A percentile compares a stretch with the other conserved stretches of the same genome.
Evolutionary conservation across 805 yeast genomes (phyloP).

Genomic region (Pichia nakasei): DNA sequence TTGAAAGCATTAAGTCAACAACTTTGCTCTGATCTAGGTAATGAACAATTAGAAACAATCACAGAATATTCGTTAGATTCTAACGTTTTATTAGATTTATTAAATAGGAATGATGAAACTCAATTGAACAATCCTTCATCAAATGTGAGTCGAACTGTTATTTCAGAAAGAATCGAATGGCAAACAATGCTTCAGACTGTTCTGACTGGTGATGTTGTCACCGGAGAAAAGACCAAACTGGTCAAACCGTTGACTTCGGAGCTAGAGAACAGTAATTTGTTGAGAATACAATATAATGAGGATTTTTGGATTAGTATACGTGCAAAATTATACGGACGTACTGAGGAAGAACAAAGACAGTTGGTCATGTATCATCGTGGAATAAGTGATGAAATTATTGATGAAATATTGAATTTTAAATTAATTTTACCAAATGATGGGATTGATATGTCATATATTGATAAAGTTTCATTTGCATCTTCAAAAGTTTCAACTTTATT

Average conservation of each 20-base stretch:
- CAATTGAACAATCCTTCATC: slow-evolving; percentile 22
- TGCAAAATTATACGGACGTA: slow-evolving; percentile 72
- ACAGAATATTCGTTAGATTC: slow-evolving; percentile 29
- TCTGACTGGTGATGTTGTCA: slow-evolving; percentile 89
- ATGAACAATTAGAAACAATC: slow-evolving; percentile 26
- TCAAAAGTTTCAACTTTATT: slow-evolving; percentile 49
- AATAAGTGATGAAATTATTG: slow-evolving; percentile 62
- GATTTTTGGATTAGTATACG: slow-evolving; percentile 83
- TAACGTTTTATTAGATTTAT: slow-evolving; percentile 25
- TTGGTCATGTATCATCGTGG: slow-evolving; percentile 62
- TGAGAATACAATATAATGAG: slow-evolving; percentile 51
- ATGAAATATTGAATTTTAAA: slow-evolving; percentile 58
- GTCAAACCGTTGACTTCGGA: slow-evolving; percentile 37
- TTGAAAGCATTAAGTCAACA: slow-evolving; percentile 24
- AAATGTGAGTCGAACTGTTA: slow-evolving; percentile 19
- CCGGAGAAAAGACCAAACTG: slow-evolving; percentile 77
- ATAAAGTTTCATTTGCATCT: slow-evolving; percentile 29
- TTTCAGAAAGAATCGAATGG: slow-evolving; percentile 85
- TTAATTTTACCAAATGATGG: slow-evolving; percentile 33
- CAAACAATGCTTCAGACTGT: slow-evolving; percentile 88
- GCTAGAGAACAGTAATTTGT: slow-evolving; percentile 35
- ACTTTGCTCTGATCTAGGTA: slow-evolving; percentile 23
- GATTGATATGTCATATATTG: slow-evolving; percentile 12
- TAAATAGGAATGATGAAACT: slow-evolving; percentile 29
- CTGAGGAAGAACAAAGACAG: slow-evolving; percentile 69